phyloP scores from a whole-genome alignment of 2,329 filamentous ascomycete species.

The Paracorniculantispora psalliotae region DNA sequence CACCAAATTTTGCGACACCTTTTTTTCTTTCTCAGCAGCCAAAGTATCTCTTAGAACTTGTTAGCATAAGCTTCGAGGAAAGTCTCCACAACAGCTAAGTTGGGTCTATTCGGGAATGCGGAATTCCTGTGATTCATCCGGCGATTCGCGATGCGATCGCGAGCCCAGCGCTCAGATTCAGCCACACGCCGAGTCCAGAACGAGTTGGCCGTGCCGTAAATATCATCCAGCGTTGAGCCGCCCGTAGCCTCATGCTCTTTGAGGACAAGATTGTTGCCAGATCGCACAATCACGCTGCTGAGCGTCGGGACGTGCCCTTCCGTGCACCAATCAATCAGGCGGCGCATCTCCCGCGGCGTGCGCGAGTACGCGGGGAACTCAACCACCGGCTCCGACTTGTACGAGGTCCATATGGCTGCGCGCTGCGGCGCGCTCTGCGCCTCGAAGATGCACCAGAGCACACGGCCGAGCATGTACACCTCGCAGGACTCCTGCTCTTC shows the following conservation, averaged over 20 bases:
- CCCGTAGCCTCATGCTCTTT: constrained; percentile 28
- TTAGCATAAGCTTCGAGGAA: not conserved
- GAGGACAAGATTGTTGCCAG: constrained; percentile 42
- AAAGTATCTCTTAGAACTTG: too few species aligned
- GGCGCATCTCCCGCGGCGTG: constrained; percentile 42
- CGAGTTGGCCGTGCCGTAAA: constrained; percentile 33
- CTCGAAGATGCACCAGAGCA: constrained; percentile 60
- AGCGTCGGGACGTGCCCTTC: constrained; percentile 41
- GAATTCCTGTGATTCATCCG: not conserved
- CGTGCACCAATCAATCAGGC: constrained; percentile 49
- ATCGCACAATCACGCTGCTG: constrained; percentile 39
- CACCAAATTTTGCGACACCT: too few species aligned
- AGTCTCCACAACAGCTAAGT: not conserved
- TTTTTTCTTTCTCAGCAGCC: not conserved
- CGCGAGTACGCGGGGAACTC: constrained; percentile 50
- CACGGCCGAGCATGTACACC: constrained; percentile 58
- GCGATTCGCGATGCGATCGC: constrained; percentile 28
- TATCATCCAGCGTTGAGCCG: constrained; percentile 30
- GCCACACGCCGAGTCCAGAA: constrained; percentile 48
- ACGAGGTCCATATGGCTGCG: constrained; percentile 55
- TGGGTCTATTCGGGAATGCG: not conserved
- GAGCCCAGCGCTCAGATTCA: constrained; percentile 43
- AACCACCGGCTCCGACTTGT: constrained; percentile 49
- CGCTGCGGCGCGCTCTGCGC: constrained; percentile 53
- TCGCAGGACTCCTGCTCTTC: constrained; percentile 52